These are phyloP conservation scores for Blastobotrys serpentis DNA, from an alignment of 1,139 yeast genomes.

Conservation along the genomic window DNA sequence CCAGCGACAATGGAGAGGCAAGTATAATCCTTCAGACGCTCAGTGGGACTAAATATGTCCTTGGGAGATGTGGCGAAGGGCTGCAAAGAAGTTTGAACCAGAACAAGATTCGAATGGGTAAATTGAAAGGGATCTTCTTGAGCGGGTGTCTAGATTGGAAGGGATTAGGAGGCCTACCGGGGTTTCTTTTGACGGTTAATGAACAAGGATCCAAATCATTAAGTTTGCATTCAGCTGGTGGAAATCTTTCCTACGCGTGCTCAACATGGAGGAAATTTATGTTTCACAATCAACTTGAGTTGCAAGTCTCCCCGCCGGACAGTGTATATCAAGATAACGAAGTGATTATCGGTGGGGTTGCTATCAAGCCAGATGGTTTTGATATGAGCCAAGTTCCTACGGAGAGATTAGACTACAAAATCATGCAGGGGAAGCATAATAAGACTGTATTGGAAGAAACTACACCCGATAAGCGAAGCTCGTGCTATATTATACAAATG, in stretches of 20 bases:
- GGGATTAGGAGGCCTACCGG: constrained; percentile 85
- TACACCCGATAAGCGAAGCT: constrained; percentile 23
- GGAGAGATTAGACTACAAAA: not conserved
- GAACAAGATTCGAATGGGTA: constrained; percentile 36
- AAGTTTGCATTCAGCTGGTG: constrained; percentile 44
- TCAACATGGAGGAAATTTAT: constrained; percentile 88
- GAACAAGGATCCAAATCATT: constrained; percentile 67
- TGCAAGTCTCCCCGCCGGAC: constrained; percentile 45
- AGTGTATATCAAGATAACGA: constrained; percentile 50
- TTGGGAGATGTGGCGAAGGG: constrained; percentile 87
- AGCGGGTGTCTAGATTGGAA: constrained; percentile 77
- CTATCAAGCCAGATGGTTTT: constrained; percentile 8
- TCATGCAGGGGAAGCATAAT: not conserved
- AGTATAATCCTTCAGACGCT: constrained; percentile 51
- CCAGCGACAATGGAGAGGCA: constrained; percentile 62
- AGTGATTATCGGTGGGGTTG: constrained; percentile 51
- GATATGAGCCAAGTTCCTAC: not conserved
- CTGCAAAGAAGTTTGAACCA: constrained; percentile 66
- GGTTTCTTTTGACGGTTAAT: constrained; percentile 77
- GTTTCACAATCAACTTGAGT: constrained; percentile 71
- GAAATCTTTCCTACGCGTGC: constrained; percentile 50
- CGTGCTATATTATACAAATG: constrained; percentile 65
- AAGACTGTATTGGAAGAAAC: not conserved
- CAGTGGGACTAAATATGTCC: constrained; percentile 58
- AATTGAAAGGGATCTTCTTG: constrained; percentile 63